Evolutionary conservation across 139 green algal genomes (phyloP).

Genomic region (Micractinium sp.): DNA sequence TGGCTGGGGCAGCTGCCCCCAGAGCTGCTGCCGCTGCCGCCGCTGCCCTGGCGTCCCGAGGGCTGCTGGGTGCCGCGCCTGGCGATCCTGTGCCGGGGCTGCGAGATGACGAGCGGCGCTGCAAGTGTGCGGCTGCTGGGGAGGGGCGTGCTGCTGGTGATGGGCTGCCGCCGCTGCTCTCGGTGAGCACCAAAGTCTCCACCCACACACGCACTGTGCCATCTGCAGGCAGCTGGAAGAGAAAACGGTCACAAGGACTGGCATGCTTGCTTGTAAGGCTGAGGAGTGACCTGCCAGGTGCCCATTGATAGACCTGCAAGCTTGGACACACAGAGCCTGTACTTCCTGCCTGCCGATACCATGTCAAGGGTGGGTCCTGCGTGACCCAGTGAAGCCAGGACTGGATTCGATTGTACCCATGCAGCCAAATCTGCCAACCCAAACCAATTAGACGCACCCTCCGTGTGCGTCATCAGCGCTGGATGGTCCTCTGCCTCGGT

Average conservation of each 20-base stretch:
- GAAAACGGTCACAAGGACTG: not conserved
- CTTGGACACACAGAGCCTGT: too few relatives aligned
- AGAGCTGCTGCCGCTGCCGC: constrained; percentile 13
- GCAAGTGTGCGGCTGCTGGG: not conserved
- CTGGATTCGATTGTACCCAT: too few relatives aligned
- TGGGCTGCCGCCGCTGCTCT: not conserved
- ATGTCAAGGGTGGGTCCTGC: too few relatives aligned
- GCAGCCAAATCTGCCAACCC: not conserved
- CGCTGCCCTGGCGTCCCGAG: not conserved
- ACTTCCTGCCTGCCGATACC: too few relatives aligned
- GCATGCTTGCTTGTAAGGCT: too few relatives aligned
- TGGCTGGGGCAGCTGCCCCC: not conserved
- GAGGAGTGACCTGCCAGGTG: too few relatives aligned
- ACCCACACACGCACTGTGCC: constrained; percentile 43
- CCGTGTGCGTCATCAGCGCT: constrained; percentile 38
- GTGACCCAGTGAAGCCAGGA: too few relatives aligned
- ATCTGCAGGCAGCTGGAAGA: not conserved
- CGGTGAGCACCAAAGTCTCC: constrained; percentile 13
- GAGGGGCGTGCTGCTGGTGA: not conserved
- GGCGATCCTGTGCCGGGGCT: constrained; percentile 5
- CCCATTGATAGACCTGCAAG: too few relatives aligned
- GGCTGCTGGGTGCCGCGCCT: constrained; percentile 25
- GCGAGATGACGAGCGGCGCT: not conserved
- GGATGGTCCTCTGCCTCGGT: constrained; percentile 38
- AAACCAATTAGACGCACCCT: not conserved